A percentile compares a stretch with the other conserved stretches of the same genome.
phyloP scores from a whole-genome alignment of 345 rosid genomes.

The Bruguiera gymnorhiza region DNA sequence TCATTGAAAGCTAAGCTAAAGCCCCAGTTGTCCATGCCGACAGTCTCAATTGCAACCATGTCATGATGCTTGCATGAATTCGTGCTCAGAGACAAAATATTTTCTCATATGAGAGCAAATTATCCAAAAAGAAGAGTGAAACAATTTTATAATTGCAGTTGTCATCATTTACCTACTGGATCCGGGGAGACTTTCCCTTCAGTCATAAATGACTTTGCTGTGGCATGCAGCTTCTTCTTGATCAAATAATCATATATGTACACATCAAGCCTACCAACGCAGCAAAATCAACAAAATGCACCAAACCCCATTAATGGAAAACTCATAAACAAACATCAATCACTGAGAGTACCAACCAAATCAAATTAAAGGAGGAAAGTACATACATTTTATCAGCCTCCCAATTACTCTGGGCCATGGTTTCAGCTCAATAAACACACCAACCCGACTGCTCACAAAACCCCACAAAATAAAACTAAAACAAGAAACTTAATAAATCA shows the following conservation, averaged over 20 bases:
- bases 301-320: background rate
- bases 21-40: background rate
- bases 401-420: conserved; percentile 93
- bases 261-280: conserved; percentile 77
- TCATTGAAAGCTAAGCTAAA: background rate
- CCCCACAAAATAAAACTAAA: background rate
- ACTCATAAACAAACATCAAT: background rate
- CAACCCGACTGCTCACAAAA: conserved; percentile 15
- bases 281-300: conserved; percentile 7
- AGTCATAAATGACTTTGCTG: conserved; percentile 89
- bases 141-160: background rate
- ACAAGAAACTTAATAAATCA: background rate
- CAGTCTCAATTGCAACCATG: too few relatives aligned
- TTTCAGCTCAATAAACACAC: conserved; percentile 23
- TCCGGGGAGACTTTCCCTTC: conserved; percentile 98
- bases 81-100: too few relatives aligned
- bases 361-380: background rate
- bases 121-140: background rate
- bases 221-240: conserved; percentile 78
- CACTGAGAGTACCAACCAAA: background rate
- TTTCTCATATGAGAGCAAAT: background rate
- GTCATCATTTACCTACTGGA: conserved; percentile 75
- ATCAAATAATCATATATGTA: conserved; percentile 92
- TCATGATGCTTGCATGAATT: too few relatives aligned
- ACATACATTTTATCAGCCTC: conserved; percentile 95